These are phyloP conservation scores for Chlorella sorokiniana DNA, from an alignment of 139 green algal genomes.

Conservation along the genomic window DNA sequence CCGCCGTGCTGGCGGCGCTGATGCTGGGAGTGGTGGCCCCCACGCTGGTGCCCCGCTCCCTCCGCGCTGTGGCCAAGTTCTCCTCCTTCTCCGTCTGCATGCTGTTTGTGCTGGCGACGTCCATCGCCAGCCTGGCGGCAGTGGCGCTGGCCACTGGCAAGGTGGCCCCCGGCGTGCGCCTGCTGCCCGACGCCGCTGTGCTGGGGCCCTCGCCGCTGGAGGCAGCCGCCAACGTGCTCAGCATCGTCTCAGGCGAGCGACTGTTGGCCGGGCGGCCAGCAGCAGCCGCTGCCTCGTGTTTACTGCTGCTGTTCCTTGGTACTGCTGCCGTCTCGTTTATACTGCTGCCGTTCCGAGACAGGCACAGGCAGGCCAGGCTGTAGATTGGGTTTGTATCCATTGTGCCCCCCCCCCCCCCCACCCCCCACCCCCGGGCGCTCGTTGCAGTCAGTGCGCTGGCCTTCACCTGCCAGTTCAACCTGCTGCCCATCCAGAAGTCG, in stretches of 20 bases:
- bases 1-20: slow-evolving; percentile 6
- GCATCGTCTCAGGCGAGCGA: not conserved
- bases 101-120: slow-evolving; percentile 18
- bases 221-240: not conserved
- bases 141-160: not conserved
- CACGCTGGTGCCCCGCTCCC: slow-evolving; percentile 18
- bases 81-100: slow-evolving; percentile 23
- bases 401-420: not conserved
- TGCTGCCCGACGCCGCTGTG: not conserved
- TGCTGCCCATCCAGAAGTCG: slow-evolving; percentile 30
- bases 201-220: not conserved
- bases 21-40: not conserved
- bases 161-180: not conserved
- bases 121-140: slow-evolving; percentile 6
- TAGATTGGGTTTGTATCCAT: not conserved
- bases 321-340: too few species aligned
- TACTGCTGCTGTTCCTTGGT: too few species aligned
- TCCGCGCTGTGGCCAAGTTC: slow-evolving; percentile 6
- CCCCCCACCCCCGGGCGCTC: too few species aligned
- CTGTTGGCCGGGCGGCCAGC: too few species aligned
- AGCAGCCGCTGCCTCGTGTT: too few species aligned
- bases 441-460: not conserved
- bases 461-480: slow-evolving; percentile 30
- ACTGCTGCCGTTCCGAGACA: too few species aligned
- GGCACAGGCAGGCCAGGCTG: too few species aligned